Evolutionary conservation across 768 basidiomycete species (phyloP).

Genomic region (Rhodotorula babjevae): DNA sequence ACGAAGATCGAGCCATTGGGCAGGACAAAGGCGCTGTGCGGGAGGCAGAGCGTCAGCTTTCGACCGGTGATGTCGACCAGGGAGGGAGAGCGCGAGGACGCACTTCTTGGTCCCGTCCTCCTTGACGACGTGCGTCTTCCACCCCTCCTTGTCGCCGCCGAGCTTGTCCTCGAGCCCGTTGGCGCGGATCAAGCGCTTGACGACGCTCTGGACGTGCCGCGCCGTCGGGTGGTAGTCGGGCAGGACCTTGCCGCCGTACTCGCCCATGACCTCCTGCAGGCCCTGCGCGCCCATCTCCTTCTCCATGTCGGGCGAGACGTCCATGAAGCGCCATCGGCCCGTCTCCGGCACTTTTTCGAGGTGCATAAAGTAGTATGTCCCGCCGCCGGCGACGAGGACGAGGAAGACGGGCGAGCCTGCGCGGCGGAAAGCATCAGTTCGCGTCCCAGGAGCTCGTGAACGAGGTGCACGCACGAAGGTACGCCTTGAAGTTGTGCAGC

Average conservation of each 20-base stretch:
- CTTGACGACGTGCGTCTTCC: constrained; percentile 27
- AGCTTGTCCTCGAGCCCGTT: constrained; percentile 62
- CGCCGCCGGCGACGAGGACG: constrained; percentile 25
- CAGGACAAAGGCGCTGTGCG: constrained; percentile 23
- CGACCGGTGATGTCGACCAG: neutral
- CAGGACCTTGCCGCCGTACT: constrained; percentile 59
- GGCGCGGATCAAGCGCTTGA: constrained; percentile 62
- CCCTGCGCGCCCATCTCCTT: constrained; percentile 51
- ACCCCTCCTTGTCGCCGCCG: neutral
- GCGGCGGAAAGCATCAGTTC: neutral
- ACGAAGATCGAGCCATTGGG: constrained; percentile 69
- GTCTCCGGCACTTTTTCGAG: constrained; percentile 70
- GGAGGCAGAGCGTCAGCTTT: neutral
- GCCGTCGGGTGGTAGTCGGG: constrained; percentile 65
- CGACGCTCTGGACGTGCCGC: constrained; percentile 65
- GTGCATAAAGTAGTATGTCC: constrained; percentile 35
- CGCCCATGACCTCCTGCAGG: constrained; percentile 52
- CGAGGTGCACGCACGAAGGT: neutral
- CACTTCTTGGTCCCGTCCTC: constrained; percentile 30
- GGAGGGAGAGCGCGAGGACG: neutral
- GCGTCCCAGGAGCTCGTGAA: accelerated
- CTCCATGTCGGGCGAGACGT: constrained; percentile 60
- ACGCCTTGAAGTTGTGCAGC: constrained; percentile 7
- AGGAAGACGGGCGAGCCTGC: constrained; percentile 24
- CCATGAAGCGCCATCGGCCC: constrained; percentile 75